A percentile compares a stretch with the other conserved stretches of the same genome.
Evolutionary conservation across 2,329 filamentous ascomycete genomes (phyloP).

Genomic region (Onygenales sp.): DNA sequence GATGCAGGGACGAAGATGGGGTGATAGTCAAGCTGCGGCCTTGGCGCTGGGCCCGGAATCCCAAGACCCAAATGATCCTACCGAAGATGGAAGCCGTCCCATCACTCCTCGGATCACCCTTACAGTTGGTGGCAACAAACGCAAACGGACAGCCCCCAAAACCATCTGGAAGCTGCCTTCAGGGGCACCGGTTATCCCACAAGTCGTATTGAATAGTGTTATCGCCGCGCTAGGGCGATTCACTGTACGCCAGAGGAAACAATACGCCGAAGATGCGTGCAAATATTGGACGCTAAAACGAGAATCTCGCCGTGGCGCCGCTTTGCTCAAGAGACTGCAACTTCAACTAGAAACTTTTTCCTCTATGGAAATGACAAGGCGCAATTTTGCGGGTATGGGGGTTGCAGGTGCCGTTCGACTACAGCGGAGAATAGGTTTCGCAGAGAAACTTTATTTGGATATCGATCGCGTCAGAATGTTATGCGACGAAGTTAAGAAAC

Average conservation of each 20-base stretch:
- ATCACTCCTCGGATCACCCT: slow-evolving; percentile 43
- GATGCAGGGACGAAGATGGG: slow-evolving; percentile 86
- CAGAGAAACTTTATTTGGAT: slow-evolving; percentile 54
- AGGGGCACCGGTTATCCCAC: slow-evolving; percentile 86
- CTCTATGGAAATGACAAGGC: slow-evolving; percentile 90
- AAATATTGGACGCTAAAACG: slow-evolving; percentile 97
- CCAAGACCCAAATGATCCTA: slow-evolving; percentile 42
- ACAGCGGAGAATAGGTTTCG: slow-evolving; percentile 78
- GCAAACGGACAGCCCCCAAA: slow-evolving; percentile 49
- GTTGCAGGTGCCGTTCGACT: slow-evolving; percentile 69
- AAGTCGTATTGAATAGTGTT: slow-evolving; percentile 76
- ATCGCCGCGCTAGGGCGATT: slow-evolving; percentile 77
- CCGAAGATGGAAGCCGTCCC: slow-evolving; percentile 34
- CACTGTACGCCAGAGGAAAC: slow-evolving; percentile 74
- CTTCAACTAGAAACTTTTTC: slow-evolving; percentile 94
- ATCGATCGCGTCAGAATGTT: slow-evolving; percentile 66
- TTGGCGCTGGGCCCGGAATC: slow-evolving; percentile 68
- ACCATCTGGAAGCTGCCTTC: slow-evolving; percentile 86
- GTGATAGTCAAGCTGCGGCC: slow-evolving; percentile 76
- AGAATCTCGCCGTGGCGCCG: slow-evolving; percentile 82
- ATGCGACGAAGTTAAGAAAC: slow-evolving; percentile 60
- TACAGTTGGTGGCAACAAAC: slow-evolving; percentile 48
- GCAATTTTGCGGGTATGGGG: slow-evolving; percentile 94
- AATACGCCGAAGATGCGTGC: slow-evolving; percentile 86
- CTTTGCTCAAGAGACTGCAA: slow-evolving; percentile 84